Conservation (phyloP, 2,329 filamentous ascomycete species). For the Coniochaeta sp. region DNA sequence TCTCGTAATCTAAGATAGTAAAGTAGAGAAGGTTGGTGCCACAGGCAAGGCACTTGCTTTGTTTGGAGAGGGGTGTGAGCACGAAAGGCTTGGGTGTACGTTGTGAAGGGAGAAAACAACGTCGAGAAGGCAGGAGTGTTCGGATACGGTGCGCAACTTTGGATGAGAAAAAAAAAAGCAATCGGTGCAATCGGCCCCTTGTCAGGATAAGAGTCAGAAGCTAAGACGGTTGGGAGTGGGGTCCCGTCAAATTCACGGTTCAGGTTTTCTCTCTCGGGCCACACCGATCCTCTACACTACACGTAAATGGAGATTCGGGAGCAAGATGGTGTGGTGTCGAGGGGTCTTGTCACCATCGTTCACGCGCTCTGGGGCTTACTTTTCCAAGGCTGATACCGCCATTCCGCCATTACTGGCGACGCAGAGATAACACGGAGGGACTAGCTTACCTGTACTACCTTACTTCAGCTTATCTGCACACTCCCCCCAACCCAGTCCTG, state of each 20-base stretch:
- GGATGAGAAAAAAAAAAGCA: constrained; percentile 3
- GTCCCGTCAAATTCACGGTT: background rate
- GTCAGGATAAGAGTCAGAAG: constrained; percentile 8
- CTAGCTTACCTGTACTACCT: background rate
- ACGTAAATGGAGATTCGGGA: background rate
- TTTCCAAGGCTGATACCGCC: background rate
- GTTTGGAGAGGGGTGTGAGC: background rate
- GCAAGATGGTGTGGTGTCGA: background rate
- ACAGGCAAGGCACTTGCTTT: background rate
- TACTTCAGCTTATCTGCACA: background rate
- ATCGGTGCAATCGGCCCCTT: constrained; percentile 5
- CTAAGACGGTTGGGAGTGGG: constrained; percentile 7
- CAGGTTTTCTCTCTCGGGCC: background rate
- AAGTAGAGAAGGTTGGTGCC: background rate
- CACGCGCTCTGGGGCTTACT: background rate
- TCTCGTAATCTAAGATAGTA: background rate
- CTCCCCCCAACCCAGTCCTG: background rate
- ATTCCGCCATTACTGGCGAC: background rate
- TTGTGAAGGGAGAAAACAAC: background rate
- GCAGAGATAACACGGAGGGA: background rate
- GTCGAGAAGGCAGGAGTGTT: background rate
- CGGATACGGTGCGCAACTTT: background rate
- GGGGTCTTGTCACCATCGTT: background rate
- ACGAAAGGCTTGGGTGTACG: background rate
- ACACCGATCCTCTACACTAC: background rate